Conservation (phyloP, 2,329 filamentous ascomycete species). For the Colletotrichum viniferum region DNA sequence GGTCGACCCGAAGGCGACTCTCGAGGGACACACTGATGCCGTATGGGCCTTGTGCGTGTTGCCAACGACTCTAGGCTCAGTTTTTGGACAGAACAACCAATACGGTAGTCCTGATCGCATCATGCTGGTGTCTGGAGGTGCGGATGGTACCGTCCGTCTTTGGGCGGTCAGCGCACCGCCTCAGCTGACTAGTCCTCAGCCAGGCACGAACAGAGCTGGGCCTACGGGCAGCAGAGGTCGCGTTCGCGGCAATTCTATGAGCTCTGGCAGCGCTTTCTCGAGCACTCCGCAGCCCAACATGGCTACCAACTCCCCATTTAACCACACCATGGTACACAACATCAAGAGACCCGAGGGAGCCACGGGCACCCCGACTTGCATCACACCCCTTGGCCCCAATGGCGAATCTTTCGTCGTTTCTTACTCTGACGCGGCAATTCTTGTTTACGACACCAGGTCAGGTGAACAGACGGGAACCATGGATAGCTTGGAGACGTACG, state of each 20-base stretch:
- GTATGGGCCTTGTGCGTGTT: slow-evolving; percentile 96
- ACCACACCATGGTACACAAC: slow-evolving; percentile 86
- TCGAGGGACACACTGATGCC: slow-evolving; percentile 93
- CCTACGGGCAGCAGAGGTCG: slow-evolving; percentile 67
- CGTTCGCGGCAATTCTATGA: slow-evolving; percentile 89
- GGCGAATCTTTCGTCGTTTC: slow-evolving; percentile 93
- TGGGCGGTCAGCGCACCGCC: slow-evolving; percentile 95
- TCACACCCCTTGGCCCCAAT: slow-evolving; percentile 81
- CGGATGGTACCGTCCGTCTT: slow-evolving; percentile 88
- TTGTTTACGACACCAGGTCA: slow-evolving; percentile 90
- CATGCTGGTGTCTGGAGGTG: slow-evolving; percentile 86
- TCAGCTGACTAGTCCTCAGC: slow-evolving; percentile 80
- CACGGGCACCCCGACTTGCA: slow-evolving; percentile 83
- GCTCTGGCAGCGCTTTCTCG: slow-evolving; percentile 89
- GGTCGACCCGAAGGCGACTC: slow-evolving; percentile 91
- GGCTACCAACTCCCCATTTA: slow-evolving; percentile 84
- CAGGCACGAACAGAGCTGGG: slow-evolving; percentile 64
- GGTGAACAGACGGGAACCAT: slow-evolving; percentile 92
- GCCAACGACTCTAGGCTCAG: slow-evolving; percentile 77
- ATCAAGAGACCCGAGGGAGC: slow-evolving; percentile 72
- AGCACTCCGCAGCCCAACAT: slow-evolving; percentile 88
- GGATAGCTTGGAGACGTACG: slow-evolving; percentile 93
- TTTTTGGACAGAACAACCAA: slow-evolving; percentile 77
- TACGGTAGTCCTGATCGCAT: slow-evolving; percentile 86
- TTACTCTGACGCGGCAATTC: slow-evolving; percentile 86